phyloP scores from a whole-genome alignment of 2,329 filamentous ascomycete genomes.

The Microascus cirrosus region DNA sequence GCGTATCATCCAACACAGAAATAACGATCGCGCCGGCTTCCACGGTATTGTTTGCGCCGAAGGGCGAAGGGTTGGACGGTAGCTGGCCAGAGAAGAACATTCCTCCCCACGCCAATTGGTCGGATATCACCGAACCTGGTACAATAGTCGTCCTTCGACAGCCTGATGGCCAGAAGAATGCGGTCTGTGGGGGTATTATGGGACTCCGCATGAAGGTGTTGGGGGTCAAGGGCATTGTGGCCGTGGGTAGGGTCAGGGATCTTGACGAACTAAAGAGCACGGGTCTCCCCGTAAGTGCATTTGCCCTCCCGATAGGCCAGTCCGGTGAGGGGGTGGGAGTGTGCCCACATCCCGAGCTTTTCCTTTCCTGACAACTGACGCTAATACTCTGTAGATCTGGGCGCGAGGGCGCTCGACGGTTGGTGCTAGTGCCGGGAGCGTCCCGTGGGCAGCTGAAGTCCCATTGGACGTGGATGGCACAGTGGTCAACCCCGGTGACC shows the following conservation, averaged over 20 bases:
- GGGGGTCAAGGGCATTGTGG: constrained; percentile 50
- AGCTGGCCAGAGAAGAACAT: constrained; percentile 32
- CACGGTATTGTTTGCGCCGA: constrained; percentile 52
- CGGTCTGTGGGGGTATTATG: constrained; percentile 68
- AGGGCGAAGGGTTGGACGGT: constrained; percentile 25
- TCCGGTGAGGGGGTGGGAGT: not conserved
- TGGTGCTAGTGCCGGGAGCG: constrained; percentile 43
- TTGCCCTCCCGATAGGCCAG: not conserved
- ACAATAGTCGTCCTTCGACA: constrained; percentile 59
- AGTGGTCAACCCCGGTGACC: constrained; percentile 43
- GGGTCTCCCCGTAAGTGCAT: constrained; percentile 39
- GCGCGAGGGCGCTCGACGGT: constrained; percentile 44
- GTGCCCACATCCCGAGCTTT: not conserved
- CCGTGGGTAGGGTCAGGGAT: constrained; percentile 59
- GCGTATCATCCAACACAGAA: constrained; percentile 14
- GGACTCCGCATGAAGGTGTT: constrained; percentile 55
- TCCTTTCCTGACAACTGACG: not conserved
- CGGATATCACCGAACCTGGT: constrained; percentile 47
- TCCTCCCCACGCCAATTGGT: constrained; percentile 52
- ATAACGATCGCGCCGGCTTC: constrained; percentile 41
- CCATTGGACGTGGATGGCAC: constrained; percentile 30
- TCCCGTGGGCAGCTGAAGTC: constrained; percentile 40
- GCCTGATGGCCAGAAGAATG: constrained; percentile 53
- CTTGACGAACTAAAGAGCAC: constrained; percentile 45
- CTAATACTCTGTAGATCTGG: constrained; percentile 32